Evolutionary conservation across 257 asterid species (phyloP).

Genomic region (Asclepias syriaca): DNA sequence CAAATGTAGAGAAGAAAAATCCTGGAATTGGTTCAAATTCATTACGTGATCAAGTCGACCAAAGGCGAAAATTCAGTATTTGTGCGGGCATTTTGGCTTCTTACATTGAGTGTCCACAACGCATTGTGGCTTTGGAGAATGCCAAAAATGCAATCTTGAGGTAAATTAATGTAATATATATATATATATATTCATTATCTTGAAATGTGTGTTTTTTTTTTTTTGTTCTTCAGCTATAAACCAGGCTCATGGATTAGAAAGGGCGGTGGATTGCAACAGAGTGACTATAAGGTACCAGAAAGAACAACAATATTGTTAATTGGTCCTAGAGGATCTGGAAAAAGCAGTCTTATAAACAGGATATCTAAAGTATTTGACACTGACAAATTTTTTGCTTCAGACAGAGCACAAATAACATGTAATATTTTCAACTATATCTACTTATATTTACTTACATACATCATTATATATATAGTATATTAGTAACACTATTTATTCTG

Average conservation of each 20-base stretch:
- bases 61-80: constrained; percentile 37
- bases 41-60: constrained; percentile 20
- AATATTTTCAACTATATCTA: constrained; percentile 2
- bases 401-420: constrained; percentile 80
- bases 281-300: constrained; percentile 35
- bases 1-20: constrained; percentile 21
- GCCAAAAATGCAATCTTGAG: constrained; percentile 42
- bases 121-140: constrained; percentile 34
- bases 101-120: constrained; percentile 33
- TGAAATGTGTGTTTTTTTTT: too few relatives aligned
- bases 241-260: constrained; percentile 70
- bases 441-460: neutral
- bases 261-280: constrained; percentile 23
- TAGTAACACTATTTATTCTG: constrained; percentile 2
- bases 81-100: constrained; percentile 40
- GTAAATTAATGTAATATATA: too few relatives aligned
- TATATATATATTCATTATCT: too few relatives aligned
- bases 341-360: constrained; percentile 82
- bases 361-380: constrained; percentile 51
- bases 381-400: constrained; percentile 36
- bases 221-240: constrained; percentile 40
- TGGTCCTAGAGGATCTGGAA: constrained; percentile 82
- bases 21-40: constrained; percentile 18
- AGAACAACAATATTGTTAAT: constrained; percentile 51
- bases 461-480: too few relatives aligned